Evolutionary conservation across 176 grass and related monocot genomes (phyloP).

Genomic region (Thalia dealbata): DNA sequence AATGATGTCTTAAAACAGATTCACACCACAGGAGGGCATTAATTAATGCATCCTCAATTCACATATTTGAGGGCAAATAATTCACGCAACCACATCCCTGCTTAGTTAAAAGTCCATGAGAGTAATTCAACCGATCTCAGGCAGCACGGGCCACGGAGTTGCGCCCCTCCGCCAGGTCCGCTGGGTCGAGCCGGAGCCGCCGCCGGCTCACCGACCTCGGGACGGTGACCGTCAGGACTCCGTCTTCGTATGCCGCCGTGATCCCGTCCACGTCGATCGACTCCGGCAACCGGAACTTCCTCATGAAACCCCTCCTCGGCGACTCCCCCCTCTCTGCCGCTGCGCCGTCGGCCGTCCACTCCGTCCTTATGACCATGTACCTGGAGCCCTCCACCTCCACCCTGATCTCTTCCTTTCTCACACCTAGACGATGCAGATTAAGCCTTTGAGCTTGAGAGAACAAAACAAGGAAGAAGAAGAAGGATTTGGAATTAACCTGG

Average conservation of each 20-base stretch:
- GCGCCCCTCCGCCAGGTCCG: constrained; percentile 15
- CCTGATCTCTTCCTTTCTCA: constrained; percentile 68
- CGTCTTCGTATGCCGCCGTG: constrained; percentile 44
- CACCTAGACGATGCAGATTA: constrained; percentile 23
- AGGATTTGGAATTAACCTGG: constrained; percentile 34
- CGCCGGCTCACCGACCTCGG: constrained; percentile 42
- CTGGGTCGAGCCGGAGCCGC: constrained; percentile 4
- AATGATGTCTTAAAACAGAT: too few relatives aligned
- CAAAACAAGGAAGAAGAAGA: background rate
- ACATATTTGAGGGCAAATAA: too few relatives aligned
- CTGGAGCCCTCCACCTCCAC: constrained; percentile 66
- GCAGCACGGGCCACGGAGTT: constrained; percentile 57
- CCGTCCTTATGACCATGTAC: constrained; percentile 74
- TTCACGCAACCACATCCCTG: too few relatives aligned
- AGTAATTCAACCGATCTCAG: constrained; percentile 12
- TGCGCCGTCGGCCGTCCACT: constrained; percentile 4
- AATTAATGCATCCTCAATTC: too few relatives aligned
- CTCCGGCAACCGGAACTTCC: constrained; percentile 68
- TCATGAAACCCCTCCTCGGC: constrained; percentile 33
- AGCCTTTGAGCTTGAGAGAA: background rate
- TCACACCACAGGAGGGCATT: too few relatives aligned
- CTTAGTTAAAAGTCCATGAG: too few relatives aligned
- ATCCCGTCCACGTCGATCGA: constrained; percentile 52
- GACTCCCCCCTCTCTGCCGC: background rate
- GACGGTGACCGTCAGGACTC: constrained; percentile 63